phyloP scores from a whole-genome alignment of 192 early-diverging fungal species.

The Coemansia sp. region DNA sequence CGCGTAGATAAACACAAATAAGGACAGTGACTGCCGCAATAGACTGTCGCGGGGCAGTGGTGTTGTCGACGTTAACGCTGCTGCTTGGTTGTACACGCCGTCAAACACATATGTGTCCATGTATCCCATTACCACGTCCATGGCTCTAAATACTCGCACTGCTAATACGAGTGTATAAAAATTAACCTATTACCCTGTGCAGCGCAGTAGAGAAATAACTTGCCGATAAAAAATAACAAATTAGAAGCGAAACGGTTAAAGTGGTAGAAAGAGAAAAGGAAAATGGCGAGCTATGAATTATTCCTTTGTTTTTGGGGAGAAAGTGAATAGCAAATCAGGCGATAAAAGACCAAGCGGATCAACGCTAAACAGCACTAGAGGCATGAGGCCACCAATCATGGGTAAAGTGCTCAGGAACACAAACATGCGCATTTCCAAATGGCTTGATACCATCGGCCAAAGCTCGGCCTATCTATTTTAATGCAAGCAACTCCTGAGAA shows the following conservation, averaged over 20 bases:
- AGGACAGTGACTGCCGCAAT: slow-evolving; percentile 70
- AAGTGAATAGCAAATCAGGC: too few species aligned
- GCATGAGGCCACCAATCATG: too few species aligned
- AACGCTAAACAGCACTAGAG: too few species aligned
- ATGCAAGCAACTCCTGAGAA: too few species aligned
- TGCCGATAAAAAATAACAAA: neutral
- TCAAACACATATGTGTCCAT: slow-evolving; percentile 69
- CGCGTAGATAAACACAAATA: slow-evolving; percentile 69
- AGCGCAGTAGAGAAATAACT: neutral
- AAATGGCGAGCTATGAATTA: too few species aligned
- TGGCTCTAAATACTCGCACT: slow-evolving; percentile 14
- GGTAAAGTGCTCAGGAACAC: too few species aligned
- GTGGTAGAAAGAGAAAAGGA: too few species aligned
- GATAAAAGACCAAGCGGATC: too few species aligned
- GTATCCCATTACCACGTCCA: slow-evolving; percentile 67
- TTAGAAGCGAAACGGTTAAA: neutral
- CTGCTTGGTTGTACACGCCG: slow-evolving; percentile 58
- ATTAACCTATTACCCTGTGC: neutral
- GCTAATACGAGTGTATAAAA: neutral
- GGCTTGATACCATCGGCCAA: too few species aligned
- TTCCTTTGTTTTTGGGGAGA: too few species aligned
- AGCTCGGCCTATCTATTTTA: too few species aligned
- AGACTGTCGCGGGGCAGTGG: slow-evolving; percentile 62
- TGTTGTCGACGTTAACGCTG: slow-evolving; percentile 42
- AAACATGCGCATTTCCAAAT: too few species aligned